Base-by-base conservation (phyloP, 2,329 filamentous ascomycete genomes). In the Dryadomyces quercivorus region DNA sequence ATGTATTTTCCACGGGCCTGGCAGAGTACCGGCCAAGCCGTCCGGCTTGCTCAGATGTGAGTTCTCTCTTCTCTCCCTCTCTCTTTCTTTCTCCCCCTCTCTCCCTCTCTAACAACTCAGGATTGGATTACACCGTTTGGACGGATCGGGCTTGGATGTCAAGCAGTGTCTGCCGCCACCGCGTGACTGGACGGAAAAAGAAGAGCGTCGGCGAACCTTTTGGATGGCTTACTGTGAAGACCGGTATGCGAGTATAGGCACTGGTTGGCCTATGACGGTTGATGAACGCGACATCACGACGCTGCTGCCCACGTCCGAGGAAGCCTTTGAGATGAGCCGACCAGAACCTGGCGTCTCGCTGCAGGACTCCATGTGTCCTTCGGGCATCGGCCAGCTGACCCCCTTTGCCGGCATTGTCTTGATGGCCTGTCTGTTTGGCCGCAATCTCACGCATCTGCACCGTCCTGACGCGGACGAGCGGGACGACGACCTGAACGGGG, bases 1-100 rank as follows among this genome's bases (percentile, higher is more conserved):
- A 95, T 97, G 88, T 94, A 90, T 67, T 97, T 97, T 62, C 92
- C 93, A 1, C 77, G 93, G 60, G 93, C 93, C 1, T 97, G 93
- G 93, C 82, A 95, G 72, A 96, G 88, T 61, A 85, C 88, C 2
- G 93, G 92, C 21, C 78, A 87, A 58, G 86, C 86, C 5, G 81
- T 85, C n/a, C 80, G 92, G 51, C 70, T 97, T 53, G 81, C 81
- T 51, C 85, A 95, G 63, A 96, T 97, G 92, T 82, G 66, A 67
- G 77, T 66, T 20, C 12, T 38, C 9, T 18, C 21, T 9, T 31
- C 36, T 50, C 21, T n/a, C 7, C 3, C 36, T 42, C 20, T 40
- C 8, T 13, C 7, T 31, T 8, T 31, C 8, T 8, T 31, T 8
- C 26, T 31, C 34, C 50, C 13, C 16, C 15, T n/a, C 38, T 9